Base-by-base conservation (phyloP, 2,329 filamentous ascomycete genomes). In the Teratosphaeriaceae sp. region DNA sequence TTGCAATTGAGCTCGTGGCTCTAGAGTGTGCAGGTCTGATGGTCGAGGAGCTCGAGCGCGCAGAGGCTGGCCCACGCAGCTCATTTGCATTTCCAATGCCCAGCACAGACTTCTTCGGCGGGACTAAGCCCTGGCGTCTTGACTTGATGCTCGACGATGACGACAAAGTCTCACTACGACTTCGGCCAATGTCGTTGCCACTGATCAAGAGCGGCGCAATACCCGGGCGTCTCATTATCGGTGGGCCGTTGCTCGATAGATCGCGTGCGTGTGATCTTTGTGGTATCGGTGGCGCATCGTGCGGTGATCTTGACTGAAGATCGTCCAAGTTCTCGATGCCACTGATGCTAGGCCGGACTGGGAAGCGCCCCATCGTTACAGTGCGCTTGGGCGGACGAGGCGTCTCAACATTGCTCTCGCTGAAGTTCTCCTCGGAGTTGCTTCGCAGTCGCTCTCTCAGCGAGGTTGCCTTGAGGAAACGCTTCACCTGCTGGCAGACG, bases 201-300 rank as follows among this genome's bases (percentile, higher is more conserved):
- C 85, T 81, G 2, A 82, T 63, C 13, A 53, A 31, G 23, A 78
- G 62, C n/a, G 78, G 86, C 64, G 85, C 80, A n/a, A 88, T 75
- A 2, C 81, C 79, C 1, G 88, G 85, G 43, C 85, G 79, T 37
- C 50, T 55, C 35, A 80, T 69, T 5, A 76, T 26, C 26, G 45
- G 39, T 26, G 47, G 43, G 41, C 46, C 42, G 21, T 50, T 57
- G 2, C 53, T 50, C 3, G 59, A 52, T 9, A 52, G 40, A 13
- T 43, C 21, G 13, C 89, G 80, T 53, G 86, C 87, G 61, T 95
- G 88, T 2, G 88, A 92, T 47, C 84, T 78, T 3, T 78, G 78
- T 0, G 88, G 88, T 46, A 94, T 85, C 1, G 85, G 85, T 2
- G 89, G 87, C 21, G 52, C 49, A 13, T 78, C 65, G 27, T 74